These are phyloP conservation scores for Mucor ambiguus DNA, from an alignment of 371 early-diverging fungal species.

Conservation along the genomic window DNA sequence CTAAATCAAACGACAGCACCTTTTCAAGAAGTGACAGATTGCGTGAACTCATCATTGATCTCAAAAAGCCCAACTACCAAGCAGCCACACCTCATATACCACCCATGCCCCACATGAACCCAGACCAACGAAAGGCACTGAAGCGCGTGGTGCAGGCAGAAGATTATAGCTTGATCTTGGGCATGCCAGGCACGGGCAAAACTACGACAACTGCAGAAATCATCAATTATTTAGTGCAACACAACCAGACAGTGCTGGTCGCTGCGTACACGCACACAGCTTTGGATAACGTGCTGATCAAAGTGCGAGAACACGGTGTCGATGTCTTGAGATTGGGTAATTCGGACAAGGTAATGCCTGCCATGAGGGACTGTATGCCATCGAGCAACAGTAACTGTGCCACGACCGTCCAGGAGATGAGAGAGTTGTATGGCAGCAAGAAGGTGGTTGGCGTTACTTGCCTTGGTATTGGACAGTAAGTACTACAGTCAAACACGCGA, in stretches of 20 bases:
- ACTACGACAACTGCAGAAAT: constrained; percentile 90
- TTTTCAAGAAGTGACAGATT: constrained; percentile 41
- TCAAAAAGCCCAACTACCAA: constrained; percentile 67
- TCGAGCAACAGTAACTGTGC: constrained; percentile 43
- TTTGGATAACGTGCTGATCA: constrained; percentile 92
- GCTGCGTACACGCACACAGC: constrained; percentile 97
- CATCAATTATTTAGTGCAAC: constrained; percentile 70
- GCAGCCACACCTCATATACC: neutral
- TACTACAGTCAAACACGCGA: neutral
- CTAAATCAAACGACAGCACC: constrained; percentile 37
- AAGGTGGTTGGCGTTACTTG: constrained; percentile 90
- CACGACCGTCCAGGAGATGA: constrained; percentile 60
- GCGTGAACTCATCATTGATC: constrained; percentile 81
- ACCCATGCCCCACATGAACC: constrained; percentile 49
- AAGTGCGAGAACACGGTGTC: constrained; percentile 64
- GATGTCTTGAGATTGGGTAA: constrained; percentile 79
- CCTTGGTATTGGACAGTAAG: constrained; percentile 84
- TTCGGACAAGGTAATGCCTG: constrained; percentile 58
- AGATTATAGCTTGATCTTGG: constrained; percentile 94
- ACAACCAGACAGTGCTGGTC: constrained; percentile 83
- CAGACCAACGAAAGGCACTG: constrained; percentile 68
- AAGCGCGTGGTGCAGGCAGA: constrained; percentile 65
- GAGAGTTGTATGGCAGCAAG: constrained; percentile 57
- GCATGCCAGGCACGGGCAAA: constrained; percentile 99
- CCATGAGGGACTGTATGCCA: constrained; percentile 53